Conservation (phyloP, 2,329 filamentous ascomycete species). For the Trichothecium roseum region DNA sequence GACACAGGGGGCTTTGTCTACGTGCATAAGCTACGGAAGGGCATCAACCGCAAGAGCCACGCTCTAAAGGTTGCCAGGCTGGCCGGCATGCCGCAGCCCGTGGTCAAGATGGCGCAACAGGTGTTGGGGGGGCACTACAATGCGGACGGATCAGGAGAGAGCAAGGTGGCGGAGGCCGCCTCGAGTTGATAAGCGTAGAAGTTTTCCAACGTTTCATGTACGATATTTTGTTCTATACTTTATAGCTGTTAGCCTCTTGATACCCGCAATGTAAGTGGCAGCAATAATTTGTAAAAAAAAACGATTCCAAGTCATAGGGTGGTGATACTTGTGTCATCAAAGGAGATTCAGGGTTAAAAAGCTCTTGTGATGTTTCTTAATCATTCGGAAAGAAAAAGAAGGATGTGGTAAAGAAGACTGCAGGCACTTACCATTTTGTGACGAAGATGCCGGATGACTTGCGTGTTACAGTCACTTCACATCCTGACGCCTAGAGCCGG, state of each 20-base stretch:
- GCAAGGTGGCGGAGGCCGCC: background rate
- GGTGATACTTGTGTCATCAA: slow-evolving; percentile 49
- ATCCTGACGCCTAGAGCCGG: background rate
- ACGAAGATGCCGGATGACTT: background rate
- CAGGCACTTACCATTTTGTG: slow-evolving; percentile 33
- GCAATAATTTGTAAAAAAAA: slow-evolving; percentile 11
- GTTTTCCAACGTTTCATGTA: background rate
- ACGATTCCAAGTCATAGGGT: slow-evolving; percentile 42
- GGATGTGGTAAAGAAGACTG: slow-evolving; percentile 9
- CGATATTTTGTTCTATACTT: background rate
- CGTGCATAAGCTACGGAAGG: slow-evolving; percentile 69
- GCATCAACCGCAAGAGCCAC: slow-evolving; percentile 80
- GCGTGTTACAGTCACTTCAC: slow-evolving; percentile 4
- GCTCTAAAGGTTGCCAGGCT: slow-evolving; percentile 88
- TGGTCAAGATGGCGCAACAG: slow-evolving; percentile 55
- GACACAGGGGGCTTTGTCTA: slow-evolving; percentile 66
- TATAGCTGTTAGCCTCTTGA: slow-evolving; percentile 24
- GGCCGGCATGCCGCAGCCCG: slow-evolving; percentile 68
- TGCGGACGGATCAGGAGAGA: background rate
- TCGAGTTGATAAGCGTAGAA: background rate
- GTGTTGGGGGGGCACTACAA: slow-evolving; percentile 31
- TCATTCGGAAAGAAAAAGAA: slow-evolving; percentile 34
- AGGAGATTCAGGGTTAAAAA: slow-evolving; percentile 58
- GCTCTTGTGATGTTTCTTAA: slow-evolving; percentile 48
- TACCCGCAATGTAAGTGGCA: slow-evolving; percentile 15